Evolutionary conservation across 179 eudicot genomes (phyloP), one percentile per base, ranked within the genome.

Genomic region (Beta lomatogona): DNA sequence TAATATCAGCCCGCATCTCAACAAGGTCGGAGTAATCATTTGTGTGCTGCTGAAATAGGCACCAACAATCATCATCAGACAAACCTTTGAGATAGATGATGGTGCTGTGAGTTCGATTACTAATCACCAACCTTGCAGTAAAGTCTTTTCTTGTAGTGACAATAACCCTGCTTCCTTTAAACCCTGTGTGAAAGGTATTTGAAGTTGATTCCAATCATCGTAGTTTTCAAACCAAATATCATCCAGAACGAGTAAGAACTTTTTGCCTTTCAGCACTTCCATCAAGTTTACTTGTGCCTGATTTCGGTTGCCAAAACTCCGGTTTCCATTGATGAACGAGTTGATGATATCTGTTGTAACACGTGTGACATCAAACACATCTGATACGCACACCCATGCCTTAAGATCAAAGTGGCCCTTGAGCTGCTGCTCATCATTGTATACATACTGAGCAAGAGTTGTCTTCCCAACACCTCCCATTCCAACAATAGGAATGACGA

Each of bases 201-300:
- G 78, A 1, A 75, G 31, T 25, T 13, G 48, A 52, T 36, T 19
- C 78, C 78, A 75, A 11, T n/a, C 52, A 11, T 3, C 28, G 44
- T 75, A 57, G 10, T 75, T 15, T 9, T 75, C 67, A 31, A 54
- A 58, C 78, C 78, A 75, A 31, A 75, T 45, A 41, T 75, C 78
- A 75, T 75, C 78, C 59, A 75, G 78, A 75, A 75, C 68, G 7
- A 75, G 31, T 15, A 75, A 59, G 16, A 75, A 75, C 2, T 52
- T 25, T 59, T 75, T 75, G 31, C 28, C 31, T 19, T 6, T n/a
- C 0, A 75, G 46, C 21, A 58, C 16, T 3, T 75, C n/a, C 65
- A 41, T 19, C 54, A 75, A 75, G 4, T 63, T 12, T 60, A 41
- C 66, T 14, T 75, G 68, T 36, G 78, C 78, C 52, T 75, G 11